These are phyloP conservation scores for Pythium insidiosum DNA, from an alignment of 352 stramenopile genomes.

Conservation along the genomic window DNA sequence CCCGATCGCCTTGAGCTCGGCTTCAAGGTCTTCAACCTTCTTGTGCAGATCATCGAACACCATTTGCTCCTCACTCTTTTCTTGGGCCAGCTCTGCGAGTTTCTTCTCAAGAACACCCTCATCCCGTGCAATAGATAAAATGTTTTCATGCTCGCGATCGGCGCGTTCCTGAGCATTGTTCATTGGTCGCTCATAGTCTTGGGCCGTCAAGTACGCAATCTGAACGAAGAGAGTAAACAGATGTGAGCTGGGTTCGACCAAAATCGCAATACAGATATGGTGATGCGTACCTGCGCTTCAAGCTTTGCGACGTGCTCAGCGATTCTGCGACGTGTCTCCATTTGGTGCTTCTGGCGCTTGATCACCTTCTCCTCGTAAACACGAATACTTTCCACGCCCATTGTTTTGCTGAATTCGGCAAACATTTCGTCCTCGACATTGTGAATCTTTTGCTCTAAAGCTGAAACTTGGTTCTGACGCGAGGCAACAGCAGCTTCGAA, in stretches of 20 bases:
- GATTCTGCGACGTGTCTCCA: constrained; percentile 65
- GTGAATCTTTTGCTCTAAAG: constrained; percentile 58
- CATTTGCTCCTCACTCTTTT: constrained; percentile 61
- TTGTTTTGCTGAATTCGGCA: constrained; percentile 61
- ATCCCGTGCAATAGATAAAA: too few species aligned
- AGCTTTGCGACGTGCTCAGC: constrained; percentile 79
- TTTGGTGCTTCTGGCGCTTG: constrained; percentile 69
- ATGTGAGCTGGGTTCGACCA: not conserved
- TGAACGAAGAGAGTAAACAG: constrained; percentile 27
- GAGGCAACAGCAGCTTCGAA: constrained; percentile 42
- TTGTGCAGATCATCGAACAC: constrained; percentile 19
- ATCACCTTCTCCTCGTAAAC: constrained; percentile 92
- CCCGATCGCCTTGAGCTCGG: constrained; percentile 48
- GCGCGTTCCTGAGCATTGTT: constrained; percentile 33
- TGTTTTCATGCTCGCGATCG: too few species aligned
- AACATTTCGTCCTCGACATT: constrained; percentile 83
- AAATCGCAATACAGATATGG: not conserved
- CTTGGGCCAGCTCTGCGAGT: constrained; percentile 49
- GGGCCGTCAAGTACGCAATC: constrained; percentile 17
- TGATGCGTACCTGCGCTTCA: constrained; percentile 47
- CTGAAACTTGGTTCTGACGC: constrained; percentile 28
- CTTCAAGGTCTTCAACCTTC: constrained; percentile 48
- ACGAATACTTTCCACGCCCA: constrained; percentile 78
- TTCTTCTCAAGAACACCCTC: constrained; percentile 34
- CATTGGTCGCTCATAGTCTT: constrained; percentile 56